A percentile compares a stretch with the other conserved stretches of the same genome.
phyloP scores from a whole-genome alignment of 2,329 filamentous ascomycete species.

The Didymellaceae sp. region DNA sequence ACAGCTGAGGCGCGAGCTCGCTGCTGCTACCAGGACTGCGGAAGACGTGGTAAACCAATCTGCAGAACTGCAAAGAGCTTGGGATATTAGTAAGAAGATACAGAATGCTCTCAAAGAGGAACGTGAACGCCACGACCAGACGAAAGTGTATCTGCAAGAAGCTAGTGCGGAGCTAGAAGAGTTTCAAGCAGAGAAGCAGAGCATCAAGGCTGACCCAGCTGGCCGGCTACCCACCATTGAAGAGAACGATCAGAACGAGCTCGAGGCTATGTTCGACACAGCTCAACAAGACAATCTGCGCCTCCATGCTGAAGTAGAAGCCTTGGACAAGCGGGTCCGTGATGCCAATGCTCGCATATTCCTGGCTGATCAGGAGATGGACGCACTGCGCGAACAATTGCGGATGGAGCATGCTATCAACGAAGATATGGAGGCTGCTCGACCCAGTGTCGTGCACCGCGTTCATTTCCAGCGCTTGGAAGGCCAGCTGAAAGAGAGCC shows the following conservation, averaged over 20 bases:
- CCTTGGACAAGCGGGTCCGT: slow-evolving; percentile 37
- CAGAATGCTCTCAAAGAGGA: slow-evolving; percentile 39
- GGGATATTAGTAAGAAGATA: slow-evolving; percentile 40
- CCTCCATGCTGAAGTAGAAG: slow-evolving; percentile 37
- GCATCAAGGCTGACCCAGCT: slow-evolving; percentile 20
- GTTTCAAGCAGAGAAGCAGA: slow-evolving; percentile 10
- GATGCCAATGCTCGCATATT: slow-evolving; percentile 41
- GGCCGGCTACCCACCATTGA: slow-evolving; percentile 41
- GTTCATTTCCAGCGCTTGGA: slow-evolving; percentile 46
- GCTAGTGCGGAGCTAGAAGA: slow-evolving; percentile 24
- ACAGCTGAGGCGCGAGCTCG: slow-evolving; percentile 37
- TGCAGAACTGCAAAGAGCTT: slow-evolving; percentile 41
- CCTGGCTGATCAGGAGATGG: slow-evolving; percentile 31
- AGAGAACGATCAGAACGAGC: slow-evolving; percentile 42
- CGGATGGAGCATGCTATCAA: slow-evolving; percentile 36
- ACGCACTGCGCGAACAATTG: slow-evolving; percentile 33
- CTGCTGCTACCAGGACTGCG: slow-evolving; percentile 22
- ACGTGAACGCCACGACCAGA: slow-evolving; percentile 35
- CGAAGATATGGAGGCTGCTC: slow-evolving; percentile 38
- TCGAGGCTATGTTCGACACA: slow-evolving; percentile 46
- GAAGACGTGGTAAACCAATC: slow-evolving; percentile 36
- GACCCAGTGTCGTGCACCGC: slow-evolving; percentile 42
- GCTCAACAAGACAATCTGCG: slow-evolving; percentile 44
- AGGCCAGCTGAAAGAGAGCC: slow-evolving; percentile 37
- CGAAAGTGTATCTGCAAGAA: slow-evolving; percentile 35